phyloP scores from a whole-genome alignment of 169 alveolate genomes.

The Miamiensis avidus region DNA sequence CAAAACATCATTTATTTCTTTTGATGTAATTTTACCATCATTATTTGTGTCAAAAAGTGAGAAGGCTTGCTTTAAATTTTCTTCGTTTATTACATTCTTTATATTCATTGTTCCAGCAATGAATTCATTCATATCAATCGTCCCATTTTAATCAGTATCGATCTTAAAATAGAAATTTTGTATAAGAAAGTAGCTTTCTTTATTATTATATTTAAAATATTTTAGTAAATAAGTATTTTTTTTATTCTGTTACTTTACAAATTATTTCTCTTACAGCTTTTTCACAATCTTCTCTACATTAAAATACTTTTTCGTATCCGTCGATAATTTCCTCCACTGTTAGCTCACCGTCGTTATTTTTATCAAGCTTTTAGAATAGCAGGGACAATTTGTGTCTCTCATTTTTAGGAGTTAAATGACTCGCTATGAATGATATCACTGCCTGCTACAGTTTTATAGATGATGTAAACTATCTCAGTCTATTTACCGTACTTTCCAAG shows the following conservation, averaged over 20 bases:
- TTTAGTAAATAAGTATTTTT: background rate
- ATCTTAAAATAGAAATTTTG: background rate
- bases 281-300: background rate
- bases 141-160: slow-evolving; percentile 18
- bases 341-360: slow-evolving; percentile 21
- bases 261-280: slow-evolving; percentile 8
- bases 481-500: slow-evolving; percentile 8
- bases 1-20: background rate
- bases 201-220: too few relatives aligned
- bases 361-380: slow-evolving; percentile 22
- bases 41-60: slow-evolving; percentile 22
- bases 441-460: slow-evolving; percentile 16
- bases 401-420: slow-evolving; percentile 15
- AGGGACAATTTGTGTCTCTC: slow-evolving; percentile 8
- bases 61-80: slow-evolving; percentile 17
- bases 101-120: slow-evolving; percentile 19
- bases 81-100: slow-evolving; percentile 7
- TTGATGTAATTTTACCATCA: slow-evolving; percentile 28
- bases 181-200: too few relatives aligned
- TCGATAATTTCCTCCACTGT: slow-evolving; percentile 5
- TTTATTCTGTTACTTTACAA: slow-evolving; percentile 12
- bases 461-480: background rate
- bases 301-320: slow-evolving; percentile 10
- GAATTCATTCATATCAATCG: slow-evolving; percentile 27
- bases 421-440: slow-evolving; percentile 12